phyloP scores from a whole-genome alignment of 2,329 filamentous ascomycete species.

The Dactylellina leptospora region DNA sequence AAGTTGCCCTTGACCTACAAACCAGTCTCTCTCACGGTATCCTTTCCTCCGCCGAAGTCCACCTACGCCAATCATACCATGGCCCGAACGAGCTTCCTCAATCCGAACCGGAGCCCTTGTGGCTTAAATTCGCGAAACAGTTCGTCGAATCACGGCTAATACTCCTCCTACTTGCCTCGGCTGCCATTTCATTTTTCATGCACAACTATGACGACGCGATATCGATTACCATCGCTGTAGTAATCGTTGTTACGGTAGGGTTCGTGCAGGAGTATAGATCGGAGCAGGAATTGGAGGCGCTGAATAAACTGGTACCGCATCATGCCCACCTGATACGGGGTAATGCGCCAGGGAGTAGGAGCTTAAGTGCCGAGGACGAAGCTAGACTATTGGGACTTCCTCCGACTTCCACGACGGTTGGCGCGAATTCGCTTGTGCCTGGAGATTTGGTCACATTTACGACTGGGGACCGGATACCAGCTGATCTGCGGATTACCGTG shows the following conservation, averaged over 20 bases:
- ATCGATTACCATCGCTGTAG: conserved; percentile 94
- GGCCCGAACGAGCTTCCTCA: conserved; percentile 95
- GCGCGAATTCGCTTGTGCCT: conserved; percentile 85
- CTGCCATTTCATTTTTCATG: conserved; percentile 85
- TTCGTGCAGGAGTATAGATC: conserved; percentile 98
- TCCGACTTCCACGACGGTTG: conserved; percentile 79
- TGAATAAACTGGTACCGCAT: conserved; percentile 93
- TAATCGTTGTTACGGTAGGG: conserved; percentile 93
- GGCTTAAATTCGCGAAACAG: conserved; percentile 93
- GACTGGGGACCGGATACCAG: conserved; percentile 94
- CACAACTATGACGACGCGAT: conserved; percentile 94
- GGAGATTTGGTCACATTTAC: conserved; percentile 94
- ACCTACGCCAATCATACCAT: conserved; percentile 78
- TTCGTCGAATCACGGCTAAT: conserved; percentile 92
- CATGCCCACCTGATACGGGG: conserved; percentile 91
- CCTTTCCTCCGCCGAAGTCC: conserved; percentile 76
- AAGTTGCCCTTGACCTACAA: conserved; percentile 44
- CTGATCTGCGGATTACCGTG: conserved; percentile 91
- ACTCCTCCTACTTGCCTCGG: conserved; percentile 86
- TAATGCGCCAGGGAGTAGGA: conserved; percentile 61
- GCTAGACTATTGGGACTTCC: conserved; percentile 36
- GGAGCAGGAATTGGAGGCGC: conserved; percentile 93
- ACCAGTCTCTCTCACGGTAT: conserved; percentile 84
- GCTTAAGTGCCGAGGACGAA: conserved; percentile 54
- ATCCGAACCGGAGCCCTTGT: conserved; percentile 90